Percentiles rank a stretch among this genome's conserved stretches.
These are phyloP conservation scores for Populus tomentosa DNA, from an alignment of 441 rosid species.

Conservation along the genomic window DNA sequence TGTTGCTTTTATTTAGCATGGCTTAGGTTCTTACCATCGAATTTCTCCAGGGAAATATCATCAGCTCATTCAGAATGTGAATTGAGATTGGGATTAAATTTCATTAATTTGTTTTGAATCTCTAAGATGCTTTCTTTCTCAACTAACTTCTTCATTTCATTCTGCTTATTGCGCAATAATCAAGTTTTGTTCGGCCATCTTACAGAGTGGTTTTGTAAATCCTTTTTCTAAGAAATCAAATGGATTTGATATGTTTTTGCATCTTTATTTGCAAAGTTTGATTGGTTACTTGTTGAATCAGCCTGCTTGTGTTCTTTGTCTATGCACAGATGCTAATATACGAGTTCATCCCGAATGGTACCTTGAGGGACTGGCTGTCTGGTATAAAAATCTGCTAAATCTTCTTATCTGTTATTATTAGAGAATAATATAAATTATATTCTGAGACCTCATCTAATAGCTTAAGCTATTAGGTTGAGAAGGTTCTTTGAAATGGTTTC, in stretches of 20 bases:
- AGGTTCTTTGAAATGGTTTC: no score
- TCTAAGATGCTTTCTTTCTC: not conserved
- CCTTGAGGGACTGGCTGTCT: conserved; percentile 79
- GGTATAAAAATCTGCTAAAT: conserved; percentile 32
- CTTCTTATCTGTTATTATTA: not conserved
- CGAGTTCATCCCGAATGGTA: conserved; percentile 87
- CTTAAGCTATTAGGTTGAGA: no score
- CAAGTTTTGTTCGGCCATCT: not conserved
- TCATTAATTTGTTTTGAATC: not conserved
- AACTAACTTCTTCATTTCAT: not conserved
- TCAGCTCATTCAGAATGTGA: not conserved
- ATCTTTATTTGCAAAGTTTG: not conserved
- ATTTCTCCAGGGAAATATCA: not conserved
- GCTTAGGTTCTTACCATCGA: not conserved
- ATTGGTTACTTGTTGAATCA: conserved; percentile 7
- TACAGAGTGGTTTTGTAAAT: not conserved
- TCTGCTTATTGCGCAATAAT: not conserved
- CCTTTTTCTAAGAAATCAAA: not conserved
- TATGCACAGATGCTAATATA: conserved; percentile 84
- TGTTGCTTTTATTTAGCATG: not conserved
- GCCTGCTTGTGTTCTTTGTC: conserved; percentile 19
- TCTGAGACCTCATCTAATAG: no score
- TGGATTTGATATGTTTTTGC: not conserved
- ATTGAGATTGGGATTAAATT: not conserved
- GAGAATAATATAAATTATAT: no score